A percentile compares a stretch with the other conserved stretches of the same genome.
phyloP scores from a whole-genome alignment of 2,329 filamentous ascomycete species.

The Daldinia eschscholtzii region DNA sequence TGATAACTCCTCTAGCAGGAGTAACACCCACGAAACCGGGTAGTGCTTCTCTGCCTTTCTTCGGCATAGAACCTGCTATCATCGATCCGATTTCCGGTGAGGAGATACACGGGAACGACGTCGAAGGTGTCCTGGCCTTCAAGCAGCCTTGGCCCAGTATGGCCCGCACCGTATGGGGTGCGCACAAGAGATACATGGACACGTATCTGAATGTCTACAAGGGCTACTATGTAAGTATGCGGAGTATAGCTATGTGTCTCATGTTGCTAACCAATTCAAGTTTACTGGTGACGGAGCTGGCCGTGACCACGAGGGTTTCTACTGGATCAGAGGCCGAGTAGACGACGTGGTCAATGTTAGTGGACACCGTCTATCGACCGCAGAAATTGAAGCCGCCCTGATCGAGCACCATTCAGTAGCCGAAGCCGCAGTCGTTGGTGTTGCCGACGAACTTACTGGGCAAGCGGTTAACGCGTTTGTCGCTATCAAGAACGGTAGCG shows the following conservation, averaged over 20 bases:
- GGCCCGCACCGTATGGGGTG: slow-evolving; percentile 97
- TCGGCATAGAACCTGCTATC: slow-evolving; percentile 96
- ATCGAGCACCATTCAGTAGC: slow-evolving; percentile 92
- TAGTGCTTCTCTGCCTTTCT: slow-evolving; percentile 95
- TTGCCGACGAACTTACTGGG: slow-evolving; percentile 92
- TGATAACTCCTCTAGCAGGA: slow-evolving; percentile 92
- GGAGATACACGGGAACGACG: slow-evolving; percentile 94
- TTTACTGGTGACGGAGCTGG: slow-evolving; percentile 95
- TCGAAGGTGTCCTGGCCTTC: slow-evolving; percentile 96
- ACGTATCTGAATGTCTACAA: slow-evolving; percentile 98
- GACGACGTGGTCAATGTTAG: slow-evolving; percentile 99
- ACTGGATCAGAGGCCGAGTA: slow-evolving; percentile 99
- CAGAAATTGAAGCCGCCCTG: slow-evolving; percentile 96
- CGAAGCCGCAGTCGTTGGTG: slow-evolving; percentile 94
- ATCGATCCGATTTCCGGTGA: slow-evolving; percentile 96
- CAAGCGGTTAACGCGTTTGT: slow-evolving; percentile 99
- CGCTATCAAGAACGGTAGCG: slow-evolving; percentile 86
- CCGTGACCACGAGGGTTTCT: slow-evolving; percentile 97
- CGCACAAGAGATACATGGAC: slow-evolving; percentile 98
- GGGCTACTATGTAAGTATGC: slow-evolving; percentile 89
- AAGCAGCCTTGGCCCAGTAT: slow-evolving; percentile 99
- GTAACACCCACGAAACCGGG: slow-evolving; percentile 97
- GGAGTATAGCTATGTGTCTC: neutral
- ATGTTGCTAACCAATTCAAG: slow-evolving; percentile 57
- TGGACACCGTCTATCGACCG: slow-evolving; percentile 94